Percentiles rank a stretch among this genome's conserved stretches.
Evolutionary conservation across 176 grass and related monocot species (phyloP).

Genomic region (Miscanthus lutarioriparius): DNA sequence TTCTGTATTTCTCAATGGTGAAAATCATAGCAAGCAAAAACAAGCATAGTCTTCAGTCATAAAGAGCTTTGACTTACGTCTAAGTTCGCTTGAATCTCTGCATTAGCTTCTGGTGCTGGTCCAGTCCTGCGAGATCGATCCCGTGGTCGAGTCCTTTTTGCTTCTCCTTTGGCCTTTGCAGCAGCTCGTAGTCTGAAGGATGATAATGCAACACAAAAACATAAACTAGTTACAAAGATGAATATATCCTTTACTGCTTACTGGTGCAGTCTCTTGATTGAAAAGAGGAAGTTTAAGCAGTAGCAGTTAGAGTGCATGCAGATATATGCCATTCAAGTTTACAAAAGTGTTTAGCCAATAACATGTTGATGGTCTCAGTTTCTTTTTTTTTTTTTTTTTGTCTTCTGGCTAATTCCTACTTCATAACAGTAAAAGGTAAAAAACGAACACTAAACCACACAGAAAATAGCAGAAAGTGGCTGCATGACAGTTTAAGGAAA

Average conservation of each 20-base stretch:
- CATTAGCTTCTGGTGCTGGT: constrained; percentile 51
- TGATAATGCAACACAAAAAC: background rate
- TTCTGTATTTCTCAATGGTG: background rate
- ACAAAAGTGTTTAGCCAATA: background rate
- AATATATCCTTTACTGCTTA: background rate
- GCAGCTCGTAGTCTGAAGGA: constrained; percentile 42
- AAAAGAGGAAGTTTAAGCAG: background rate
- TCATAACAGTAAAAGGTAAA: background rate
- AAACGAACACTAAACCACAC: background rate
- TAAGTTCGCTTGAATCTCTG: constrained; percentile 53
- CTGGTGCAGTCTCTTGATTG: background rate
- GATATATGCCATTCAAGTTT: constrained; percentile 2
- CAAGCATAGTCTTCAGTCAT: background rate
- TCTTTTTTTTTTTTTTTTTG: background rate
- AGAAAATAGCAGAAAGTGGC: background rate
- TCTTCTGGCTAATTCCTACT: background rate
- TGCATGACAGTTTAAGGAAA: background rate
- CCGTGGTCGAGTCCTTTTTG: constrained; percentile 33
- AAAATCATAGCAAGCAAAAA: constrained; percentile 10
- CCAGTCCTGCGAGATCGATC: constrained; percentile 45
- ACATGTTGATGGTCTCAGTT: background rate
- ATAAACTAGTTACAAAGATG: constrained; percentile 26
- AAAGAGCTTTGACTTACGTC: constrained; percentile 44
- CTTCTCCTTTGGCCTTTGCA: constrained; percentile 46
- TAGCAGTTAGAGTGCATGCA: background rate